Evolutionary conservation across 2,329 filamentous ascomycete genomes (phyloP).

Genomic region (Pyrenophora tritici-repentis): DNA sequence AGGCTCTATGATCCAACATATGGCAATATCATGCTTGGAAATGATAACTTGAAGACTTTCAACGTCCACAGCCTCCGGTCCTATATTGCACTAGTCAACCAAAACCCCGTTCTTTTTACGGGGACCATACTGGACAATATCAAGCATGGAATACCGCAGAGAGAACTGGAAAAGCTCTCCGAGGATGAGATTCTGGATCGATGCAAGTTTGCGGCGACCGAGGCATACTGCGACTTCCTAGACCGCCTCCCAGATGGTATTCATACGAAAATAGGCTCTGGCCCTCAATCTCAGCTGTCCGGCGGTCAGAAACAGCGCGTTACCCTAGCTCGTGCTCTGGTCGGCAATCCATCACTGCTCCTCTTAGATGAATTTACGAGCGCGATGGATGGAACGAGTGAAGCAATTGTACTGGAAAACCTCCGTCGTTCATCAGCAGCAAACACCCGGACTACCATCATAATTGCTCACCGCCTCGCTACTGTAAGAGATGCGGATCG

Average conservation of each 20-base stretch:
- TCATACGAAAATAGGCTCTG: conserved; percentile 40
- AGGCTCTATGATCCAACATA: conserved; percentile 46
- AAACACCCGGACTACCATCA: conserved; percentile 41
- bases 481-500: conserved; percentile 46
- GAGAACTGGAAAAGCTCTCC: conserved; percentile 21
- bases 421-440: conserved; percentile 35
- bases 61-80: conserved; percentile 42
- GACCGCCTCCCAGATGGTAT: conserved; percentile 43
- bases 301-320: conserved; percentile 49
- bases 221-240: conserved; percentile 59
- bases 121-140: conserved; percentile 47
- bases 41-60: conserved; percentile 31
- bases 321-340: conserved; percentile 44
- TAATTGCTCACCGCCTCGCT: conserved; percentile 45
- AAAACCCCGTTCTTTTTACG: conserved; percentile 41
- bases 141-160: conserved; percentile 34
- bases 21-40: conserved; percentile 36
- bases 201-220: conserved; percentile 55
- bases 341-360: conserved; percentile 39
- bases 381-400: conserved; percentile 38
- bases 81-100: conserved; percentile 41
- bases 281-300: conserved; percentile 42
- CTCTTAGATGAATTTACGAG: conserved; percentile 47
- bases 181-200: conserved; percentile 51
- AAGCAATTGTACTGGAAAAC: conserved; percentile 41